A percentile compares a stretch with the other conserved stretches of the same genome.
Evolutionary conservation across 2,329 filamentous ascomycete species (phyloP).

Genomic region (Metarhizium anisopliae): DNA sequence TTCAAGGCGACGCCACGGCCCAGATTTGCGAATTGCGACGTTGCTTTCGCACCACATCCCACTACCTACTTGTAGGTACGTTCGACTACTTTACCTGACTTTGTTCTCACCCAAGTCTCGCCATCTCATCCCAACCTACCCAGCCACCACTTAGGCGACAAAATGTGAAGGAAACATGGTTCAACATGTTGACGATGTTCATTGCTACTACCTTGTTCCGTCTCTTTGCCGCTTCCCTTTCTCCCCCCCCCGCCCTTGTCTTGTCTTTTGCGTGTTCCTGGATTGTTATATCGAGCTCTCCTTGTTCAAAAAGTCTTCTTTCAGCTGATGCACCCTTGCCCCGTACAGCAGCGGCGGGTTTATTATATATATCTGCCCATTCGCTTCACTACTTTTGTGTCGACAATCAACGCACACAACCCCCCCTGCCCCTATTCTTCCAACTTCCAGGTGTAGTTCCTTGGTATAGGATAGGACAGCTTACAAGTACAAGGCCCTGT

Average conservation of each 20-base stretch:
- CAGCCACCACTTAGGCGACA: neutral
- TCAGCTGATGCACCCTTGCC: neutral
- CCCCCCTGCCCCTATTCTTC: no score
- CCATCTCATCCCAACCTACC: neutral
- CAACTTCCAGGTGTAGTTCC: no score
- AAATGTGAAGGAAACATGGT: neutral
- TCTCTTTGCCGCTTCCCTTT: neutral
- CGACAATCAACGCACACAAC: no score
- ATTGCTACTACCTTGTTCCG: neutral
- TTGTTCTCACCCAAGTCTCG: slow-evolving; percentile 5
- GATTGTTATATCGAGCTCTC: neutral
- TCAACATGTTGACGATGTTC: neutral
- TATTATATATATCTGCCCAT: neutral
- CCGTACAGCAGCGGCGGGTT: neutral
- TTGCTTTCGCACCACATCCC: no score
- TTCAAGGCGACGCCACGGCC: no score
- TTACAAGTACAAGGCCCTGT: neutral
- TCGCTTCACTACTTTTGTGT: no score
- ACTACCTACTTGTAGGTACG: no score
- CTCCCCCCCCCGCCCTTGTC: neutral
- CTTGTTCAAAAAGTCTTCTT: neutral
- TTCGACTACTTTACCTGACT: neutral
- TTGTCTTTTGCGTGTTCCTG: neutral
- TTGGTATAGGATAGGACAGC: no score
- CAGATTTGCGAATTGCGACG: no score